A percentile compares a stretch with the other conserved stretches of the same genome.
Conservation (phyloP, 805 yeast genomes). For the Wickerhamomyces kurtzmanii region DNA sequence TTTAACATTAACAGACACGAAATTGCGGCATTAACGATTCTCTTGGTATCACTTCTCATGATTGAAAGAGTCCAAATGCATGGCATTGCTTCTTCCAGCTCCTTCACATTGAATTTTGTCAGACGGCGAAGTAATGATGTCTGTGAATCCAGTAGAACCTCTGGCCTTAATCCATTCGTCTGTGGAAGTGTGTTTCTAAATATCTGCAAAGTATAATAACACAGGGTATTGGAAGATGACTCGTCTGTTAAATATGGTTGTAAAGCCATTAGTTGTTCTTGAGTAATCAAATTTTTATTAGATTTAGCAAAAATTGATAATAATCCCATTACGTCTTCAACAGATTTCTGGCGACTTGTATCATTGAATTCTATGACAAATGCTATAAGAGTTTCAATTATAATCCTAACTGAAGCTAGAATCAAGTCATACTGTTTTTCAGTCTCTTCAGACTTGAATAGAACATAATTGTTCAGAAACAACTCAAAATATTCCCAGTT, state of each 20-base stretch:
- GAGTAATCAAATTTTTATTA: conserved; percentile 43
- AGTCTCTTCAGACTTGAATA: conserved; percentile 19
- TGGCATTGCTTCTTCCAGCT: conserved; percentile 68
- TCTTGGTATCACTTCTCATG: conserved; percentile 32
- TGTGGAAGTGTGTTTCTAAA: conserved; percentile 39
- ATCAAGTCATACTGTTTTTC: conserved; percentile 7
- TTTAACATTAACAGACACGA: conserved; percentile 45
- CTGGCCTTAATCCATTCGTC: conserved; percentile 34
- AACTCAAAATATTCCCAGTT: conserved; percentile 34
- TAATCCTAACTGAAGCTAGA: conserved; percentile 12
- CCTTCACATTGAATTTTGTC: conserved; percentile 50
- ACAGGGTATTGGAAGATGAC: conserved; percentile 26
- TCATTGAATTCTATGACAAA: conserved; percentile 25
- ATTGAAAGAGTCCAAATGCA: conserved; percentile 48
- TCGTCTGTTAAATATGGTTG: conserved; percentile 55
- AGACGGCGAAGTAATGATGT: conserved; percentile 40
- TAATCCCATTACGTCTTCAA: conserved; percentile 33
- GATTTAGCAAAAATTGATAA: conserved; percentile 48
- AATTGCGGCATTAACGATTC: conserved; percentile 52
- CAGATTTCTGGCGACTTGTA: conserved; percentile 10
- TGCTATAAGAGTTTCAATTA: conserved; percentile 27
- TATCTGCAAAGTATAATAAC: conserved; percentile 43
- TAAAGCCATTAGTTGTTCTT: conserved; percentile 57
- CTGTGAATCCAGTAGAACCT: conserved; percentile 40
- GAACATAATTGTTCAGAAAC: conserved; percentile 34